Evolutionary conservation across 345 rosid genomes (phyloP).

Genomic region (Populus alba): DNA sequence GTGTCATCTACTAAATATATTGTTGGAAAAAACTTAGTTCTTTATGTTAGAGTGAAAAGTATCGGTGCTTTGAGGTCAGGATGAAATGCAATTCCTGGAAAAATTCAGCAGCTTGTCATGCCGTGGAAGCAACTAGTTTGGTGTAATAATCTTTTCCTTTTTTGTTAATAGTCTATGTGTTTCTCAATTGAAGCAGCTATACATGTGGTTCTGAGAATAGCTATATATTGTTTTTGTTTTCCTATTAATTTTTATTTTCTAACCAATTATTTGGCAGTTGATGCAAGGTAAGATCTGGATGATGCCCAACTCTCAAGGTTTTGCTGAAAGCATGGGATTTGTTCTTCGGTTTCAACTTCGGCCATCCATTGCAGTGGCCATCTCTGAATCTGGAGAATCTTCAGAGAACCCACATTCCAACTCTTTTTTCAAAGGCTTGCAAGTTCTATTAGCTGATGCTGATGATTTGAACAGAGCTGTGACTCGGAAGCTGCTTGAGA

Average conservation of each 20-base stretch:
- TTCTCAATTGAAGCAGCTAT: too few species aligned
- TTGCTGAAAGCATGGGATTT: slow-evolving; percentile 67
- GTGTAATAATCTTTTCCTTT: too few species aligned
- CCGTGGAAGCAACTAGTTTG: too few species aligned
- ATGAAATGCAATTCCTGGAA: too few species aligned
- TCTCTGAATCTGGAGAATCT: slow-evolving; percentile 46
- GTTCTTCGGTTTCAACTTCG: slow-evolving; percentile 62
- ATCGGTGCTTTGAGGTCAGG: too few species aligned
- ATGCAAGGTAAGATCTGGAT: slow-evolving; percentile 90
- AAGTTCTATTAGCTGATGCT: slow-evolving; percentile 67
- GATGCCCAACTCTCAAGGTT: slow-evolving; percentile 51
- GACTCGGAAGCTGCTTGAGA: slow-evolving; percentile 71
- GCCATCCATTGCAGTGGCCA: slow-evolving; percentile 40
- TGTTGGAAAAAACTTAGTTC: too few species aligned
- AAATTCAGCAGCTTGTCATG: too few species aligned
- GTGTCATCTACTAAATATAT: too few species aligned
- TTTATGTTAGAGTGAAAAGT: too few species aligned
- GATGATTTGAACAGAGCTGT: slow-evolving; percentile 75
- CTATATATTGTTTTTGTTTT: background rate
- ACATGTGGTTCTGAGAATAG: too few species aligned
- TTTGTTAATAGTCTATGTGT: background rate
- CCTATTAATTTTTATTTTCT: background rate
- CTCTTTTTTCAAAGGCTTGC: slow-evolving; percentile 64
- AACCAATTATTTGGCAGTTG: slow-evolving; percentile 38
- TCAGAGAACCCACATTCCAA: slow-evolving; percentile 53